These are phyloP conservation scores for Yarrowia porcina DNA, from an alignment of 805 yeast genomes.

Conservation along the genomic window DNA sequence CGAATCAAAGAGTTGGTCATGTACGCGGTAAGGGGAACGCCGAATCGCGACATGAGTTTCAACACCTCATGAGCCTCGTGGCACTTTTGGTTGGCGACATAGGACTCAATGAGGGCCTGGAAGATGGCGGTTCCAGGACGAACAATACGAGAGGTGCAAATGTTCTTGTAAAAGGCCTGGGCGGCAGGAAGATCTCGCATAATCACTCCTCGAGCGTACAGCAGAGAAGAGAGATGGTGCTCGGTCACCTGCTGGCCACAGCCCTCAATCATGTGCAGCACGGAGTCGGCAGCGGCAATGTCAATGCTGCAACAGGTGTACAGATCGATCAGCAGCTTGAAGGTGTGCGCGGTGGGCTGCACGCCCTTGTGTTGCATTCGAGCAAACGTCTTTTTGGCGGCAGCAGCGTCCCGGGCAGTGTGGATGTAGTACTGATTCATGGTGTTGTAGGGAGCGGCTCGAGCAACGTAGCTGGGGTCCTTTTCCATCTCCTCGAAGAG, in stretches of 20 bases:
- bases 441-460: constrained; percentile 41
- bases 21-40: constrained; percentile 37
- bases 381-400: constrained; percentile 37
- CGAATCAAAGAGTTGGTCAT: constrained; percentile 39
- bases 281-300: constrained; percentile 39
- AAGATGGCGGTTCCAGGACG: constrained; percentile 41
- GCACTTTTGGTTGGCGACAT: constrained; percentile 38
- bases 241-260: constrained; percentile 35
- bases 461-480: constrained; percentile 35
- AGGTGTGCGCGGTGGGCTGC: constrained; percentile 41
- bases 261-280: constrained; percentile 36
- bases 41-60: constrained; percentile 38
- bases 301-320: constrained; percentile 38
- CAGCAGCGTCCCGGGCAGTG: constrained; percentile 35
- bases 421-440: constrained; percentile 42
- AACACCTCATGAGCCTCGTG: constrained; percentile 36
- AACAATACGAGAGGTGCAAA: constrained; percentile 35
- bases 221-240: constrained; percentile 41
- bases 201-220: constrained; percentile 42
- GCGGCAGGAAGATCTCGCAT: constrained; percentile 39
- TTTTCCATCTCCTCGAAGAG: constrained; percentile 41
- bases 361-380: constrained; percentile 35
- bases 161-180: constrained; percentile 37
- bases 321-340: constrained; percentile 42
- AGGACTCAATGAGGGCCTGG: constrained; percentile 42